Percentiles rank a stretch among this genome's conserved stretches.
Evolutionary conservation across 1,139 yeast genomes (phyloP).

Genomic region (Sugiyamaella japonica): DNA sequence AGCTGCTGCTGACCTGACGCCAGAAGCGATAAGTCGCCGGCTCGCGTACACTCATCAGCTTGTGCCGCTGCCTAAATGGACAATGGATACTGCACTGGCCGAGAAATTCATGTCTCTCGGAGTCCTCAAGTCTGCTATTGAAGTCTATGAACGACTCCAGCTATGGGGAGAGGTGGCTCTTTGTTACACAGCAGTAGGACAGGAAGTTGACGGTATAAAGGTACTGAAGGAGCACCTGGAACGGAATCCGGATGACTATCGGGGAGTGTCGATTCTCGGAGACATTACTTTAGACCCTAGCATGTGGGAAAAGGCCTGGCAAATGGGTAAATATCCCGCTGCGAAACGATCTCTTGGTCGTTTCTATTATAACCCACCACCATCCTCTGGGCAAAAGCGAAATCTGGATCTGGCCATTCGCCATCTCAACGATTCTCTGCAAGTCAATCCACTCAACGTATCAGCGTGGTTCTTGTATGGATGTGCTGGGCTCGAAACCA

Average conservation of each 20-base stretch:
- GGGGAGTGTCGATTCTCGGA: slow-evolving; percentile 83
- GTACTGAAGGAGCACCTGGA: slow-evolving; percentile 57
- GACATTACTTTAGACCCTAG: slow-evolving; percentile 77
- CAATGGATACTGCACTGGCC: slow-evolving; percentile 78
- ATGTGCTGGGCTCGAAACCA: slow-evolving; percentile 78
- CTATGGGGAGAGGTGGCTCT: slow-evolving; percentile 83
- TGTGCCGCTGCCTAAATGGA: slow-evolving; percentile 83
- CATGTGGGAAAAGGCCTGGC: slow-evolving; percentile 88
- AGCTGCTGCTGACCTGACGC: slow-evolving; percentile 27
- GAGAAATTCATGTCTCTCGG: slow-evolving; percentile 88
- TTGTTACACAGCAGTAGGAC: slow-evolving; percentile 85
- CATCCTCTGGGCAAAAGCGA: slow-evolving; percentile 51
- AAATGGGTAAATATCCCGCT: slow-evolving; percentile 72
- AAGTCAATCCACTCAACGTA: slow-evolving; percentile 70
- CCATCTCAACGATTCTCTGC: slow-evolving; percentile 74
- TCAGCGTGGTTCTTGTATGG: slow-evolving; percentile 95
- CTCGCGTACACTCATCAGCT: slow-evolving; percentile 70
- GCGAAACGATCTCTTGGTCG: slow-evolving; percentile 84
- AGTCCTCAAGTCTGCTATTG: slow-evolving; percentile 81
- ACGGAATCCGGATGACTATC: slow-evolving; percentile 68
- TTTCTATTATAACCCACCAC: slow-evolving; percentile 69
- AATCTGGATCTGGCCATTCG: slow-evolving; percentile 58
- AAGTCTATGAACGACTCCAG: slow-evolving; percentile 78
- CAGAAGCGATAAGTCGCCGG: slow-evolving; percentile 48
- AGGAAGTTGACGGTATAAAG: slow-evolving; percentile 63